Evolutionary conservation across 129 eudicot species (phyloP), one percentile per base, ranked within the genome.

Genomic region (Flaveria brownii): DNA sequence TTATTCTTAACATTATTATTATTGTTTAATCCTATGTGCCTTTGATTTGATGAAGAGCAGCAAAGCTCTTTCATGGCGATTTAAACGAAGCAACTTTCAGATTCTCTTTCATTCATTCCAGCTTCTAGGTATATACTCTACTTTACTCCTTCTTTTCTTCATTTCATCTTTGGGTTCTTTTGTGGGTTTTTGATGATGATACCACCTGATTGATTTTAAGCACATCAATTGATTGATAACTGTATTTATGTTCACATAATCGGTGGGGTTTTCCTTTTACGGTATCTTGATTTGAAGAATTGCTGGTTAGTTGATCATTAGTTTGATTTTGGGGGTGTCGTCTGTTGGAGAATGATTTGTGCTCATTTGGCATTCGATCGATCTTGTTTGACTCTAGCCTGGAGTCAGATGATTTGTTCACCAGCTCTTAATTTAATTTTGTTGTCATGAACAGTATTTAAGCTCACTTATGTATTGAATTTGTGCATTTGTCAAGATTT

Each of bases 51-150:
- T 52, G 66, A 77, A 39, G 43, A 79, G 20, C 67, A 68, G 4
- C 11, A 45, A 60, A 33, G 59, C 73, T 25, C 50, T 26, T 59
- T 13, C 73, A 78, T 70, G 84, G 77, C 81, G 65, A 78, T 51
- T 36, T 74, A 45, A 78, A 56, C 81, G 60, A 81, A 59, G 85
- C 81, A 70, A 71, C 77, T 20, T 20, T 50, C 52, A 70, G 52
- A 65, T 59, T 49, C 73, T 57, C 71, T 70, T 62, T 68, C 73
- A 67, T 39, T 26, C 68, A 33, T 50, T 68, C 73, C 65, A 23
- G 33, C 78, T 80, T 67, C 76, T 5, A 36, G 41, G 84, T 72
- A 81, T 73, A 15, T 36, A 45, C 66, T 77, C 66, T 65, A 36
- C 72, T 3, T 52, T 7, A 55, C 55, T 15, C 60, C 23, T 15